Evolutionary conservation across 345 rosid genomes (phyloP).

Genomic region (Linum usitatissimum): DNA sequence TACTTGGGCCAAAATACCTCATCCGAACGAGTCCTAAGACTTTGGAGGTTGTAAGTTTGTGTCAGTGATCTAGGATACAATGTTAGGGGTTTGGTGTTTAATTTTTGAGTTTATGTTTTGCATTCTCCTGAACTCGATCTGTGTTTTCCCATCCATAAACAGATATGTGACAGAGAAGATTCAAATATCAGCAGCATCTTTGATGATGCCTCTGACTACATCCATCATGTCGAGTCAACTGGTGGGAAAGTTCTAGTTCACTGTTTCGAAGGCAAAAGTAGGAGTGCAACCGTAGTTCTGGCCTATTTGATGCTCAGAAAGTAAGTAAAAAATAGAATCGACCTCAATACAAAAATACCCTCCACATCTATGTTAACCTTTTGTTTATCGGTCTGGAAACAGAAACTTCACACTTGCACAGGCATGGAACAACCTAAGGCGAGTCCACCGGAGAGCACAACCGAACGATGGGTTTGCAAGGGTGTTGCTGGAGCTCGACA

Average conservation of each 20-base stretch:
- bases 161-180: conserved; percentile 82
- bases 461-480: conserved; percentile 93
- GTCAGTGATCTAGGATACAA: too few relatives aligned
- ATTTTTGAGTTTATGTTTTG: background rate
- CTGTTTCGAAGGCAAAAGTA: conserved; percentile 97
- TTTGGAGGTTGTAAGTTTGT: too few relatives aligned
- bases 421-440: conserved; percentile 74
- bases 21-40: too few relatives aligned
- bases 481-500: conserved; percentile 52
- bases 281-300: conserved; percentile 83
- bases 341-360: background rate
- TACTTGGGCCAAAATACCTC: too few relatives aligned
- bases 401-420: conserved; percentile 63
- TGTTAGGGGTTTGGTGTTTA: too few relatives aligned
- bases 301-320: conserved; percentile 85
- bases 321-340: conserved; percentile 38
- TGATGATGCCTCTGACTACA: conserved; percentile 69
- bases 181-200: conserved; percentile 66
- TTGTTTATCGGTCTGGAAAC: conserved; percentile 2
- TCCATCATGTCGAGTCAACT: conserved; percentile 63
- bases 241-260: conserved; percentile 80
- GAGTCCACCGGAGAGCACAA: conserved; percentile 86
- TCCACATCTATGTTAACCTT: background rate
- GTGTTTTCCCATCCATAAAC: conserved; percentile 16
- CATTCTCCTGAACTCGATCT: background rate